A percentile compares a stretch with the other conserved stretches of the same genome.
Conservation (phyloP, 371 early-diverging fungal genomes). For the Mucor piriformis region DNA sequence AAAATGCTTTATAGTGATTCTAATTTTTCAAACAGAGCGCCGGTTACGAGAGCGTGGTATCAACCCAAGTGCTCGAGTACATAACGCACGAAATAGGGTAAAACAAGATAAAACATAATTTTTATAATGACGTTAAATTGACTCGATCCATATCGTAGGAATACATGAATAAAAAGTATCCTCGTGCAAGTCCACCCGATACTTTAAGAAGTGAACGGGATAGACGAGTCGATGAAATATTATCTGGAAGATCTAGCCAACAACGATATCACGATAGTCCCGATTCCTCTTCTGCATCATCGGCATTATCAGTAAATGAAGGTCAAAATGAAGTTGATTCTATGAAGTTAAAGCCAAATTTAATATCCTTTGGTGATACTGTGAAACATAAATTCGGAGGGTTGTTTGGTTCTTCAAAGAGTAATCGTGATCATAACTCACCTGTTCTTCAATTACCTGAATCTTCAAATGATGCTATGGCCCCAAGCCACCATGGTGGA, state of each 20-base stretch:
- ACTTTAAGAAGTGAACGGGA: slow-evolving; percentile 38
- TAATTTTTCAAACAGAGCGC: slow-evolving; percentile 30
- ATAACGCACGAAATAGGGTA: slow-evolving; percentile 28
- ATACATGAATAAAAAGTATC: slow-evolving; percentile 36
- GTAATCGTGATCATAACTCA: background rate
- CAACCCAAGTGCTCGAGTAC: slow-evolving; percentile 25
- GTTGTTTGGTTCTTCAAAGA: slow-evolving; percentile 25
- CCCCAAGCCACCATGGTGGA: slow-evolving; percentile 3
- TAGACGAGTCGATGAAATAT: slow-evolving; percentile 41
- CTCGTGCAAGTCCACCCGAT: slow-evolving; percentile 19
- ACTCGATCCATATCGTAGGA: slow-evolving; percentile 1
- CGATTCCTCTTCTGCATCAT: slow-evolving; percentile 8
- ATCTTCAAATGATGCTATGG: background rate
- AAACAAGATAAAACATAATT: slow-evolving; percentile 7
- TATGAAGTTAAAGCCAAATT: slow-evolving; percentile 16
- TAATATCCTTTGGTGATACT: slow-evolving; percentile 31
- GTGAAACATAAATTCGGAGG: slow-evolving; percentile 33
- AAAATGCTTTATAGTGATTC: background rate
- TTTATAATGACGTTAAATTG: background rate
- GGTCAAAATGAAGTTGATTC: background rate
- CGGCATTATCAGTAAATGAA: slow-evolving; percentile 9
- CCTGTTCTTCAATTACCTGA: slow-evolving; percentile 2
- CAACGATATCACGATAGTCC: slow-evolving; percentile 10
- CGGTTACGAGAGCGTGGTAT: slow-evolving; percentile 29
- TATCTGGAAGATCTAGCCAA: slow-evolving; percentile 17